Conservation (phyloP, 441 rosid species). For the Kokia cookei region DNA sequence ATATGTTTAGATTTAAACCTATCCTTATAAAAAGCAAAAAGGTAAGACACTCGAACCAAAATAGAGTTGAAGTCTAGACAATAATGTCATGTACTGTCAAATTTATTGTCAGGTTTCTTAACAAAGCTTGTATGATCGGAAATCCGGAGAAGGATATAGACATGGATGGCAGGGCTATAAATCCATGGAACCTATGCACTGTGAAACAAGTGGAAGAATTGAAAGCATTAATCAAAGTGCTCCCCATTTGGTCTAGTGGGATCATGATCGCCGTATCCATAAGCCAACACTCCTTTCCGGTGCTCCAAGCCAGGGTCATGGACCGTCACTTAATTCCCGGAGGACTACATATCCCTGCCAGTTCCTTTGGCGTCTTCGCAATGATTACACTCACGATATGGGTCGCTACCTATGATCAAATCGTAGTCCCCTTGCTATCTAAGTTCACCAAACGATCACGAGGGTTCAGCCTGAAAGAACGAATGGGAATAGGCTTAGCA, state of each 20-base stretch:
- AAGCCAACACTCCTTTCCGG: conserved; percentile 37
- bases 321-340: conserved; percentile 27
- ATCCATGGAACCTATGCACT: conserved; percentile 31
- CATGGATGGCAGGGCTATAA: conserved; percentile 14
- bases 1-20: too few relatives aligned
- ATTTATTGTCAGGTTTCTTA: conserved; percentile 27
- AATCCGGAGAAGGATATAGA: conserved; percentile 18
- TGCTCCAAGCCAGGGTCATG: conserved; percentile 38
- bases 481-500: conserved; percentile 45
- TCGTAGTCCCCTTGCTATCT: conserved; percentile 27
- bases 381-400: conserved; percentile 33
- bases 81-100: too few relatives aligned
- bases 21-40: not conserved
- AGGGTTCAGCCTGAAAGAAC: conserved; percentile 30
- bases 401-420: conserved; percentile 38
- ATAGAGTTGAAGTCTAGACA: too few relatives aligned
- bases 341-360: conserved; percentile 27
- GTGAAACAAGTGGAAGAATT: conserved; percentile 34
- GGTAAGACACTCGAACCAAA: too few relatives aligned
- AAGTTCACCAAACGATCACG: conserved; percentile 21
- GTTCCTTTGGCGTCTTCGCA: conserved; percentile 30
- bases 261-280: conserved; percentile 30
- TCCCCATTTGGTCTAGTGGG: conserved; percentile 46
- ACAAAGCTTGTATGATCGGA: conserved; percentile 35
- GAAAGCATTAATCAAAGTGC: conserved; percentile 35